Evolutionary conservation across 2,329 filamentous ascomycete genomes (phyloP), one percentile per base, ranked within the genome.

Genomic region (Juglanconis sp.): DNA sequence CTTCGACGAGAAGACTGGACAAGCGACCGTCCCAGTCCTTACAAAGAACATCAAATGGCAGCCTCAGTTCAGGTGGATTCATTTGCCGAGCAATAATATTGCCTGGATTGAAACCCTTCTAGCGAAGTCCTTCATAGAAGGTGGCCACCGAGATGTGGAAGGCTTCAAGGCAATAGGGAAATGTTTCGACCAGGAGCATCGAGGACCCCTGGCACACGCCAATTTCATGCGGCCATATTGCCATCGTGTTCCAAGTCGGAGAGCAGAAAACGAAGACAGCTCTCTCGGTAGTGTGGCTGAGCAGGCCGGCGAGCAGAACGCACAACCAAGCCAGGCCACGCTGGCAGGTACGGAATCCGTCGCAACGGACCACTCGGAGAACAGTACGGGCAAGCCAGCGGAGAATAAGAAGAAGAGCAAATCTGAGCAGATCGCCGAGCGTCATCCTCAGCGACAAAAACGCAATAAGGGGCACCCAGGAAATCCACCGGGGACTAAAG

Each of bases 121-220:
- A n/a, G 83, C 84, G 1, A 88, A 88, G 64, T 79, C 79, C 7
- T 88, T 88, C 65, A 82, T 88, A 38, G 86, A 88, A 68, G 81
- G 84, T 42, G 84, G 84, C 0, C 79, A 81, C 15, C 78, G 79
- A n/a, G 85, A 88, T 67, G 80, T 87, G 1, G 83, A 87, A 66
- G 81, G 82, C 1, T 87, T 87, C 72, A 87, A 87, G 66, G 82
- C 83, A 0, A 68, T 88, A 2, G 84, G 86, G 65, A 80, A 81
- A 62, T 85, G 81, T 3, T 86, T 87, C 63, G 81, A 80, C 48
- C 84, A 87, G 64, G 83, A 87, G 62, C 85, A 87, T 68, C 77
- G 83, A 0, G 85, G 85, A 0, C 78, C 80, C 34, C 76, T 81
- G 47, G 76, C 80, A 0, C 85, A 88, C 66, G 84, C 83, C 0